Conservation (phyloP, 192 early-diverging fungal genomes). For the Backusella westeae region DNA sequence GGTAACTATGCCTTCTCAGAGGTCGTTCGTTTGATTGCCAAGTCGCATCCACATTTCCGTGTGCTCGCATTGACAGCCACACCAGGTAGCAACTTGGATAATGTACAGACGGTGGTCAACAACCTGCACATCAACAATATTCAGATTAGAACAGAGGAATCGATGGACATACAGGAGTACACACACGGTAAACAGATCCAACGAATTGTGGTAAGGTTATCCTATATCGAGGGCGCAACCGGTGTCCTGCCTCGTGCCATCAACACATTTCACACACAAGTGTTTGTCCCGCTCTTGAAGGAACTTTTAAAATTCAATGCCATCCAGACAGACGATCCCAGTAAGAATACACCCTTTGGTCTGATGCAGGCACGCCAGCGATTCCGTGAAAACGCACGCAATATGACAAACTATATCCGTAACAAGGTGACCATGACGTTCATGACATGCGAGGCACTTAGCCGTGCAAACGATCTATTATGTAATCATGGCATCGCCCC, state of each 20-base stretch:
- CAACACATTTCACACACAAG: background rate
- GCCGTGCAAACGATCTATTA: conserved; percentile 44
- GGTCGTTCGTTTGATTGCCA: conserved; percentile 60
- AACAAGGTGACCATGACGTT: conserved; percentile 18
- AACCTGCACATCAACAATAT: conserved; percentile 78
- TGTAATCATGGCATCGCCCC: conserved; percentile 45
- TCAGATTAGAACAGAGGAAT: conserved; percentile 88
- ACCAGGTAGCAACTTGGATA: conserved; percentile 67
- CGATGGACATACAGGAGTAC: conserved; percentile 75
- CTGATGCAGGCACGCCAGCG: conserved; percentile 39
- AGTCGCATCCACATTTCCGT: conserved; percentile 54
- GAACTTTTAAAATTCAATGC: conserved; percentile 30
- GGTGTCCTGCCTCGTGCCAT: conserved; percentile 20
- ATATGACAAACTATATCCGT: conserved; percentile 20
- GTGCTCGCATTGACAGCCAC: conserved; percentile 88
- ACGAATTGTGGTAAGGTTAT: conserved; percentile 63
- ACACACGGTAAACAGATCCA: conserved; percentile 65
- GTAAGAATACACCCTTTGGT: conserved; percentile 38
- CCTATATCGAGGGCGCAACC: conserved; percentile 37
- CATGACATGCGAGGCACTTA: conserved; percentile 27
- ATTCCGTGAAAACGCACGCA: conserved; percentile 13
- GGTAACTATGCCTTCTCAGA: conserved; percentile 84
- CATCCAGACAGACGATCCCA: conserved; percentile 26
- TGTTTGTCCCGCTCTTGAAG: conserved; percentile 27
- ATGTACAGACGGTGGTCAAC: conserved; percentile 71